Evolutionary conservation across 352 stramenopile species (phyloP).

Genomic region (Pythium sukuiense): DNA sequence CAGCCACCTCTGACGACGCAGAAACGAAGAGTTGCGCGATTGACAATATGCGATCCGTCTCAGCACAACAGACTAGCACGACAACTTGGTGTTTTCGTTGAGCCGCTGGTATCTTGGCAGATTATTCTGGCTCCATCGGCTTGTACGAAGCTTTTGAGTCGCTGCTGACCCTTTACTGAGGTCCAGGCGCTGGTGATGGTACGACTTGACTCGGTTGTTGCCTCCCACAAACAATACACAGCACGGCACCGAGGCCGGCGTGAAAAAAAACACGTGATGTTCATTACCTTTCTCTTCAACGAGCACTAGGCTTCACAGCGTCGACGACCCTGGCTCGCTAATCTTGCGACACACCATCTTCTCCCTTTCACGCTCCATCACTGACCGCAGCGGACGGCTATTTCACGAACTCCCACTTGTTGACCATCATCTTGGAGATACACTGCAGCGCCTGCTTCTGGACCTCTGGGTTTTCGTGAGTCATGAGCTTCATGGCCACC

Average conservation of each 20-base stretch:
- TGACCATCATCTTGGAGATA: constrained; percentile 99
- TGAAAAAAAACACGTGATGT: background rate
- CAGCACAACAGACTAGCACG: too few species aligned
- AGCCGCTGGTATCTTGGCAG: too few species aligned
- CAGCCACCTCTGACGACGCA: too few species aligned
- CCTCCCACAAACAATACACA: background rate
- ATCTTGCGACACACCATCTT: background rate
- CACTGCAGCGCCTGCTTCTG: constrained; percentile 97
- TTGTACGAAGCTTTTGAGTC: too few species aligned
- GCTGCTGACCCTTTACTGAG: too few species aligned
- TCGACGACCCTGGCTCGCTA: background rate
- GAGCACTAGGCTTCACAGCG: background rate
- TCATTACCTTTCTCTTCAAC: background rate
- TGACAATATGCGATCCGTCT: too few species aligned
- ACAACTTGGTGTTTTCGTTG: too few species aligned
- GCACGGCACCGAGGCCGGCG: background rate
- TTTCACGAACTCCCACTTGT: constrained; percentile 97
- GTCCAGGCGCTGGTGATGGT: too few species aligned
- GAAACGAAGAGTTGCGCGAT: too few species aligned
- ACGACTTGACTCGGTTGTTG: too few species aligned
- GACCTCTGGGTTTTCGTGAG: constrained; percentile 95
- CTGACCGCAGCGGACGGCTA: constrained; percentile 24
- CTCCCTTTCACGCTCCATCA: background rate
- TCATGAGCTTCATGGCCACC: constrained; percentile 97
- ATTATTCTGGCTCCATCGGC: too few species aligned